Evolutionary conservation across 345 rosid genomes (phyloP).

Genomic region (Punica granatum): DNA sequence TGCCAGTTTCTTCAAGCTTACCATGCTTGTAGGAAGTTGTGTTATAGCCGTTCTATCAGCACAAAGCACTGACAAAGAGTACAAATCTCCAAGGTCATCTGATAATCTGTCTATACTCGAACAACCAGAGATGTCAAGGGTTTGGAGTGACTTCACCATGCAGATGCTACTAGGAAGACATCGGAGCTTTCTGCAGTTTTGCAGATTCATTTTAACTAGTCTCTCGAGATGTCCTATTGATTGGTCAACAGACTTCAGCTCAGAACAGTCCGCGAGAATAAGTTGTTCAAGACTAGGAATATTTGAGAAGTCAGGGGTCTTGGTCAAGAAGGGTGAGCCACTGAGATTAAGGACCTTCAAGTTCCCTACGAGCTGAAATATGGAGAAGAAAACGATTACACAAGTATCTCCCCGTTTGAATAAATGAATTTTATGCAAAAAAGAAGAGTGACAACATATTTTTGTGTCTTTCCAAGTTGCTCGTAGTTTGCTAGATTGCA

Average conservation of each 20-base stretch:
- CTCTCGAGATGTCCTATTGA: neutral
- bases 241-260: neutral
- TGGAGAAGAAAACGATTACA: neutral
- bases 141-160: neutral
- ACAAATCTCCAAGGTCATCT: neutral
- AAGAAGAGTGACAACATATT: neutral
- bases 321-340: neutral
- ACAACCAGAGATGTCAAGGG: neutral
- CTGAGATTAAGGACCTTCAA: too few species aligned
- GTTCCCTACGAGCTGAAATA: neutral
- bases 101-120: neutral
- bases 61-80: neutral
- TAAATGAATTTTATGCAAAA: too few species aligned
- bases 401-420: neutral
- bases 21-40: neutral
- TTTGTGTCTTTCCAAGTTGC: neutral
- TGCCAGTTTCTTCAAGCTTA: neutral
- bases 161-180: neutral
- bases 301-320: neutral
- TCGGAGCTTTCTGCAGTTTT: neutral
- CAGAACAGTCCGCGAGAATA: neutral
- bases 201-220: neutral
- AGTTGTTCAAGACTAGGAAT: neutral
- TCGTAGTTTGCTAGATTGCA: neutral
- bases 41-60: neutral